Evolutionary conservation across 2,329 filamentous ascomycete species (phyloP), one percentile per base, ranked within the genome.

Genomic region (Gaeumannomyces sp.): DNA sequence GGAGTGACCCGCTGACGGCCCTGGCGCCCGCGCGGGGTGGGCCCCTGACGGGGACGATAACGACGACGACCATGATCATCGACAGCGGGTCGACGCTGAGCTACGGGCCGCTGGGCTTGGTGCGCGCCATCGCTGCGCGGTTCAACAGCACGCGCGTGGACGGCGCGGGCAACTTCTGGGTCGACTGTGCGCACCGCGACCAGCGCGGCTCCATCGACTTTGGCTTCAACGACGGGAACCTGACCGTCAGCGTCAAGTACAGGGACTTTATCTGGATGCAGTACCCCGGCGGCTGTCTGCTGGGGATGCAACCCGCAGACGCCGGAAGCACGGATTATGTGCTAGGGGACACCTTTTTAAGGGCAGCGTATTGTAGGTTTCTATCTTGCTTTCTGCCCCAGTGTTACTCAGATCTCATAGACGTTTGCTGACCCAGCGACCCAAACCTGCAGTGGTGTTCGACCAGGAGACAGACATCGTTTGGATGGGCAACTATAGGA

Each of bases 61-160:
- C 5, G 22, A 25, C 45, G 45, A 72, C 78, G 25, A 76, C 79
- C 50, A 81, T 81, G 57, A 76, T 86, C n/a, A 78, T 88, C 33
- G 85, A 88, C 73, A 85, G 83, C 4, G 88, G 88, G 38, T 87
- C 84, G 38, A 88, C 84, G 22, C 78, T 88, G 66, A 87, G 83
- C 63, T 87, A 88, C 69, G 79, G 90, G 4, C 86, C 87, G 11
- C 79, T 85, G 67, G 75, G 80, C 60, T 74, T 89, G 53, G 80
- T 82, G 22, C 70, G 73, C 2, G 64, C 70, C 8, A 75, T 84
- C 28, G 78, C 76, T 31, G 65, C 71, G 64, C 69, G 72, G 33
- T 71, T 77, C 63, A 68, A 71, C 38, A 74, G 73, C 16, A 72
- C 70, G 53, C 66, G 29, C 13, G 28, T 72, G 35, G 75, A 76